Evolutionary conservation across 495 filamentous ascomycete species (phyloP).

Genomic region (Hapsidospora chrysogenum): DNA sequence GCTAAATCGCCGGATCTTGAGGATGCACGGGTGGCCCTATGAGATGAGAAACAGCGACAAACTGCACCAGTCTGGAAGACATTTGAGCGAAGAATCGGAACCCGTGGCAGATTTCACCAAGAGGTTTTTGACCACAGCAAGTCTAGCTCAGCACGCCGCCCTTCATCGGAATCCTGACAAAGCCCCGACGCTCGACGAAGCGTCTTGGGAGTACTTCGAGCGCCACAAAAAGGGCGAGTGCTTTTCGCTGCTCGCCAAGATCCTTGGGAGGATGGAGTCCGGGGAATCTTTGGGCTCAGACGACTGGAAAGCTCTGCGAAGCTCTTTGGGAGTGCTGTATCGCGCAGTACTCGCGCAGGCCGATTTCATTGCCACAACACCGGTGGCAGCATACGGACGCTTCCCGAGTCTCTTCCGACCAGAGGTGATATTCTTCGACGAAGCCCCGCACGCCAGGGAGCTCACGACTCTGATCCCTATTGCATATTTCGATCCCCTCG

Average conservation of each 20-base stretch:
- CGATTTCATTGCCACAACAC: constrained; percentile 13
- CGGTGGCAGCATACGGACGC: constrained; percentile 6
- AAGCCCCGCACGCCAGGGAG: constrained; percentile 10
- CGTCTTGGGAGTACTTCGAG: constrained; percentile 7
- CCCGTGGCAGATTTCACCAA: constrained; percentile 7
- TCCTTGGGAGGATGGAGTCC: constrained; percentile 1
- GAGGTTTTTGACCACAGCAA: constrained; percentile 5
- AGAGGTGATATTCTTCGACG: constrained; percentile 12
- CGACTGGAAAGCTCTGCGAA: background rate
- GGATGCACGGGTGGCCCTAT: constrained; percentile 7
- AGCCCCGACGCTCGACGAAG: constrained; percentile 9
- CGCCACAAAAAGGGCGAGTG: background rate
- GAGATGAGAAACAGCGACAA: constrained; percentile 2
- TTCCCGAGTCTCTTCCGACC: constrained; percentile 10
- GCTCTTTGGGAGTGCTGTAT: constrained; percentile 7
- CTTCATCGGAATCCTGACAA: background rate
- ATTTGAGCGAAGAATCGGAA: background rate
- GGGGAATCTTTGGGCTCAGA: background rate
- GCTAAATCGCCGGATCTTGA: constrained; percentile 7
- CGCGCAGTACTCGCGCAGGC: constrained; percentile 4
- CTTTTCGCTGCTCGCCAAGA: constrained; percentile 1
- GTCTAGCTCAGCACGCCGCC: background rate
- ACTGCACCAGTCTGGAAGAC: background rate
- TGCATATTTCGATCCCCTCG: constrained; percentile 10
- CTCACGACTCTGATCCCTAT: constrained; percentile 11